These are phyloP conservation scores for Phytopythium litorale DNA, from an alignment of 352 stramenopile genomes.

Conservation along the genomic window DNA sequence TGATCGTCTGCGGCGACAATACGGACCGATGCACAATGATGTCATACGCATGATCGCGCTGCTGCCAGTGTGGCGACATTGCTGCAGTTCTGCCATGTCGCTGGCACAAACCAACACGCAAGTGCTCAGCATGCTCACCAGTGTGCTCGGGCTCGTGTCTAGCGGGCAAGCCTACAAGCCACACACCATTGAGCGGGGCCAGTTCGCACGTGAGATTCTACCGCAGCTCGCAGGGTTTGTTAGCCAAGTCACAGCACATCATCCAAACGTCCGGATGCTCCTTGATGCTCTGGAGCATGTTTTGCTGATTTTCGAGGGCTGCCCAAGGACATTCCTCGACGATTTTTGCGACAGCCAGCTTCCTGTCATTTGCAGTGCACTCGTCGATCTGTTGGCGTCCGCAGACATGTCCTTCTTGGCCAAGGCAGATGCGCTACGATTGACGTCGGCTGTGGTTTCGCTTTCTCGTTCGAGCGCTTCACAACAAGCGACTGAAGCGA, in stretches of 20 bases:
- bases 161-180: conserved; percentile 26
- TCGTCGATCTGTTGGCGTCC: conserved; percentile 33
- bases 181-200: conserved; percentile 37
- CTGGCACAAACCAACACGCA: conserved; percentile 28
- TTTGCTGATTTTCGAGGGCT: conserved; percentile 35
- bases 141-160: conserved; percentile 35
- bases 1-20: conserved; percentile 17
- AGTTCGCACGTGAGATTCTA: conserved; percentile 42
- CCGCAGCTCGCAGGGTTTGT: conserved; percentile 35
- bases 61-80: conserved; percentile 37
- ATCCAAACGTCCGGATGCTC: conserved; percentile 29
- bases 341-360: conserved; percentile 29
- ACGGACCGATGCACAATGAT: conserved; percentile 37
- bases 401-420: conserved; percentile 44
- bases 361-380: conserved; percentile 28
- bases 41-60: conserved; percentile 41
- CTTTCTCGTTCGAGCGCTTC: conserved; percentile 8
- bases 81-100: conserved; percentile 20
- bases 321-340: conserved; percentile 24
- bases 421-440: conserved; percentile 51
- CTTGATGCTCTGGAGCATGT: conserved; percentile 43
- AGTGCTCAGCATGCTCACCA: conserved; percentile 26
- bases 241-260: conserved; percentile 15
- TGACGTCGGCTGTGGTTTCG: conserved; percentile 32
- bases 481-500: conserved; percentile 9